Evolutionary conservation across 495 filamentous ascomycete species (phyloP).

Genomic region (Emericellopsis terricola): DNA sequence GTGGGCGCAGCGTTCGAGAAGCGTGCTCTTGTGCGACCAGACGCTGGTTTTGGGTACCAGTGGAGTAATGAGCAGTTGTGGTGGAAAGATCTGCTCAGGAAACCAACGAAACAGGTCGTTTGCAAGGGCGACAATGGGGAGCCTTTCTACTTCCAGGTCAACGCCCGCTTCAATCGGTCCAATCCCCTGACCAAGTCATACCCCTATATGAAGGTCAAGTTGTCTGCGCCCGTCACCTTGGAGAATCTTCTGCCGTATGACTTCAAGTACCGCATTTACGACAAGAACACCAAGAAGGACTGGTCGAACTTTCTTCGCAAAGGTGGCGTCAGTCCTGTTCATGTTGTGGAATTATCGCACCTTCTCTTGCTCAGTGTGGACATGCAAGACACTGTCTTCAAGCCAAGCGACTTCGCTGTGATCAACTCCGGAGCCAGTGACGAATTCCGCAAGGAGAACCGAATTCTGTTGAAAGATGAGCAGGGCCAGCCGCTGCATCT

Average conservation of each 20-base stretch:
- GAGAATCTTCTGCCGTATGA: constrained; percentile 92
- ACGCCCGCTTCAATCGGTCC: constrained; percentile 62
- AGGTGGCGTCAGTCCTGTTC: constrained; percentile 88
- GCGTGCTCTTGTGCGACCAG: constrained; percentile 76
- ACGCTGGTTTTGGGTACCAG: constrained; percentile 89
- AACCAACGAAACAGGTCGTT: constrained; percentile 66
- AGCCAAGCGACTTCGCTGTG: constrained; percentile 87
- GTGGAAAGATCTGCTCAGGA: constrained; percentile 80
- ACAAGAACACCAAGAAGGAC: constrained; percentile 93
- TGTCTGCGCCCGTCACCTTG: constrained; percentile 81
- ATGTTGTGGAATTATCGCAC: constrained; percentile 91
- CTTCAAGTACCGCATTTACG: constrained; percentile 98
- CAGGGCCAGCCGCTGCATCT: constrained; percentile 61
- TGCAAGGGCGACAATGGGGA: constrained; percentile 73
- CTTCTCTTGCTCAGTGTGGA: constrained; percentile 81
- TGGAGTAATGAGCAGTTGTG: constrained; percentile 81
- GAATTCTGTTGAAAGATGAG: constrained; percentile 65
- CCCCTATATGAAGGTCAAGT: constrained; percentile 81
- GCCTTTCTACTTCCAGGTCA: constrained; percentile 92
- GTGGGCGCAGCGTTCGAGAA: constrained; percentile 86
- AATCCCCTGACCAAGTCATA: constrained; percentile 69
- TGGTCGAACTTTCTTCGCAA: constrained; percentile 97
- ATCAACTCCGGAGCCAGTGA: constrained; percentile 83
- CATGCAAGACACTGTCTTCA: constrained; percentile 90
- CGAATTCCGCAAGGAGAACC: constrained; percentile 70